phyloP scores from a whole-genome alignment of 768 basidiomycete genomes.

The Podaxis carcinomalis region DNA sequence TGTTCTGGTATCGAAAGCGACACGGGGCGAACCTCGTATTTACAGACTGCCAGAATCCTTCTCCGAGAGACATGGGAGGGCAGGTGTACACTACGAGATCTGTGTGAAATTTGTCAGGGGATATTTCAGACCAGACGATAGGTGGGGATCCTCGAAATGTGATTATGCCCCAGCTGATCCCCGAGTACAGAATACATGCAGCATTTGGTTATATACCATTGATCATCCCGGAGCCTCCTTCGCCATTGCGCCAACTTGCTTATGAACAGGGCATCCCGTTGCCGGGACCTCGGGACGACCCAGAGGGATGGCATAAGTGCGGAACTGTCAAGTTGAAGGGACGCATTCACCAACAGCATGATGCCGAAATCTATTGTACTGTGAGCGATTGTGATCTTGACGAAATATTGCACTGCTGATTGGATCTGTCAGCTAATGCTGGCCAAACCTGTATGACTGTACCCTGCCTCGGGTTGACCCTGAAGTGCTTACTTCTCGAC shows the following conservation, averaged over 20 bases:
- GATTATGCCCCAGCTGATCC: background rate
- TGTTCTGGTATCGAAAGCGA: constrained; percentile 15
- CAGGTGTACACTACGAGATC: constrained; percentile 32
- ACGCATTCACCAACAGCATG: constrained; percentile 23
- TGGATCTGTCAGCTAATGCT: constrained; percentile 28
- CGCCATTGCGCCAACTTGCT: constrained; percentile 28
- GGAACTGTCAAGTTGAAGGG: constrained; percentile 22
- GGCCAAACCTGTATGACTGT: constrained; percentile 32
- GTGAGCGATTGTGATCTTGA: constrained; percentile 21
- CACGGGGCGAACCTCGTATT: constrained; percentile 16
- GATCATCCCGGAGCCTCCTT: constrained; percentile 27
- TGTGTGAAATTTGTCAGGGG: constrained; percentile 26
- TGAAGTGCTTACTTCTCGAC: background rate
- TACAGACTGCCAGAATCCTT: constrained; percentile 36
- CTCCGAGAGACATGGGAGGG: constrained; percentile 31
- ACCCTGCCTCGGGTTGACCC: background rate
- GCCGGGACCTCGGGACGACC: constrained; percentile 32
- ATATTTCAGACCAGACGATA: constrained; percentile 30
- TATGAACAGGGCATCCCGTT: constrained; percentile 30
- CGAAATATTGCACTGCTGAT: background rate
- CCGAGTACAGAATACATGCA: constrained; percentile 22
- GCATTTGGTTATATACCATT: constrained; percentile 29
- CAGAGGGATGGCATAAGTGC: constrained; percentile 35
- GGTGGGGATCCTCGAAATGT: constrained; percentile 17
- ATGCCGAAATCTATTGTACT: constrained; percentile 26